These are phyloP conservation scores for Actinidia chinensis DNA, from an alignment of 179 eudicot species.

Conservation along the genomic window DNA sequence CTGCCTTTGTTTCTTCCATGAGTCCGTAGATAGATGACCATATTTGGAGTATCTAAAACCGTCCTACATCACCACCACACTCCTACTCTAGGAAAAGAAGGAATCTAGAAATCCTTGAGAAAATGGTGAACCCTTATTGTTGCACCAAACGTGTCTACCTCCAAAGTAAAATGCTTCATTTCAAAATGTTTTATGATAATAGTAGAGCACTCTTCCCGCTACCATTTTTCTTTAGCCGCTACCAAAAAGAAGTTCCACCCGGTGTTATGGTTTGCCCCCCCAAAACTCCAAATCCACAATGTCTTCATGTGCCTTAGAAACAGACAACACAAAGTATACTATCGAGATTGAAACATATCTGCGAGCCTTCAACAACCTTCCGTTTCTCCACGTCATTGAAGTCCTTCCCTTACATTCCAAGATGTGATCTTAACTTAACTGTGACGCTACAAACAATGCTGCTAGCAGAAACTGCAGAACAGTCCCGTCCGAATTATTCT, in stretches of 20 bases:
- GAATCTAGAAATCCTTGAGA: neutral
- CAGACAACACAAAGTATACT: neutral
- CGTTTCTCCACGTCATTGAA: neutral
- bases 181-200: neutral
- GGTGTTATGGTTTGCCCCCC: neutral
- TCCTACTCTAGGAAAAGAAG: neutral
- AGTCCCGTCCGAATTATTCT: neutral
- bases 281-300: neutral
- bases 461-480: neutral
- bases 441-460: neutral
- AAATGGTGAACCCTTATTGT: neutral
- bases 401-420: neutral
- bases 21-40: neutral
- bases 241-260: neutral
- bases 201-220: neutral
- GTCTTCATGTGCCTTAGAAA: neutral
- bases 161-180: neutral
- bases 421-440: slow-evolving; percentile 5
- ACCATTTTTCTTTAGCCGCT: neutral
- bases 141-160: neutral
- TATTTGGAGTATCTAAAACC: neutral
- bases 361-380: neutral
- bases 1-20: neutral
- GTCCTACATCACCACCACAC: neutral
- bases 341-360: neutral